Base-by-base conservation (phyloP, 1,284 basidiomycete species). In the Cryptococcus sp. region DNA sequence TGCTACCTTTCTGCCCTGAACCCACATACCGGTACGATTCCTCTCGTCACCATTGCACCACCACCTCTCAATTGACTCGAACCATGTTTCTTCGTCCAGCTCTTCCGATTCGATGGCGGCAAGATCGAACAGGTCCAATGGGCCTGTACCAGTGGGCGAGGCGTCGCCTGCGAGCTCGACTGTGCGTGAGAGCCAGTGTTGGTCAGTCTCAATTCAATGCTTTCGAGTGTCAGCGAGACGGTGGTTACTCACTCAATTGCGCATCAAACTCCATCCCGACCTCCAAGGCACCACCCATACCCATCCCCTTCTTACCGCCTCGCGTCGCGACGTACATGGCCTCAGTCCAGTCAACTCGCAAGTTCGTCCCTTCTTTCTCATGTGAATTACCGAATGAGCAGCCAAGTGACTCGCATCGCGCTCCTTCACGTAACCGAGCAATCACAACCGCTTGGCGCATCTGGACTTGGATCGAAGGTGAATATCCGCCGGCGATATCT, bases 401-500 rank as follows among this genome's bases (percentile, higher is more conserved):
- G 48, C 57, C 60, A 23, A 17, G 50, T n/a, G 40, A 46, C 57
- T 73, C 75, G 65, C 80, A 78, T 40, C 81, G 80, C 19, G 71
- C 64, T 2, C 87, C 86, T 70, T 91, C 85, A n/a, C 88, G 81
- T 78, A 89, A 85, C 47, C 88, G 81, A 1, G 89, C 86, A 1
- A 87, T 83, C 5, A 83, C 79, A 0, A 92, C 90, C 0, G 88
- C 85, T 57, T 86, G 84, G 41, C 91, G 82, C 91, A 92, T 93
- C 19, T 84, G 81, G 49, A 78, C 82, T 83, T 90, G 88, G 40
- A 92, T 85, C 64, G 89, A 87, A 38, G 87, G 75, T 47, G 84
- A 85, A 71, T 93, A 93, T 5, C 91, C 90, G 3, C 91, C 91
- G 0, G 89, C 89, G 48, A 92, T 81, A 67, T 93, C 91, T n/a